These are phyloP conservation scores for Penstemon barbatus DNA, from an alignment of 257 asterid species.

Conservation along the genomic window DNA sequence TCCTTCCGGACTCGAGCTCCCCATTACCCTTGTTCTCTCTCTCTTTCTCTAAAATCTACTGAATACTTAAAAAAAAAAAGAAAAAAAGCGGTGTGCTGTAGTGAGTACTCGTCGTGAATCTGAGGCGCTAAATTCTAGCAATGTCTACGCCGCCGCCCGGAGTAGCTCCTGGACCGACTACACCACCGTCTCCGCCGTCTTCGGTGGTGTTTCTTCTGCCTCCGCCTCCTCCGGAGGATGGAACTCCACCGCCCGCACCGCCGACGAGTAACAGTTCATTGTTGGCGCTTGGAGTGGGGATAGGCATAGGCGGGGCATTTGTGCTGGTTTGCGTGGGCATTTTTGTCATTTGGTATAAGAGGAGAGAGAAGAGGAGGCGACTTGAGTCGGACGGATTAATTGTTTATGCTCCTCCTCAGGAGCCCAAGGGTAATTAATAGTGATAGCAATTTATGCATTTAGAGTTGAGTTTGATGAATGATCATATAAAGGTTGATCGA, in stretches of 20 bases:
- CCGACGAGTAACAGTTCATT: slow-evolving; percentile 37
- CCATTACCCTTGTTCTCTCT: background rate
- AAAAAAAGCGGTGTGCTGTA: background rate
- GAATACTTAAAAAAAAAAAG: too few species aligned
- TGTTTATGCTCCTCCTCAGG: slow-evolving; percentile 35
- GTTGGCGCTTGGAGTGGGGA: slow-evolving; percentile 78
- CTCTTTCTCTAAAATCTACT: slow-evolving; percentile 15
- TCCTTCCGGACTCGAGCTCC: slow-evolving; percentile 24
- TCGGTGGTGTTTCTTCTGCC: slow-evolving; percentile 34
- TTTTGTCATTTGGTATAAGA: slow-evolving; percentile 66
- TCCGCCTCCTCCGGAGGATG: slow-evolving; percentile 38
- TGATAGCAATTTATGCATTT: slow-evolving; percentile 1
- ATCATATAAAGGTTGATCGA: background rate
- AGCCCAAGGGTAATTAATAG: slow-evolving; percentile 48
- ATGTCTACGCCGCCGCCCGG: slow-evolving; percentile 45
- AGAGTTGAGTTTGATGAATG: background rate
- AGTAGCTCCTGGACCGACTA: slow-evolving; percentile 29
- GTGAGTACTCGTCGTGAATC: slow-evolving; percentile 7
- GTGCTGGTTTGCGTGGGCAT: slow-evolving; percentile 71
- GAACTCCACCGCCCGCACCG: slow-evolving; percentile 26
- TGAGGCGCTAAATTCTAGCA: slow-evolving; percentile 27
- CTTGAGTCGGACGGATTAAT: slow-evolving; percentile 34
- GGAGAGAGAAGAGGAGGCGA: slow-evolving; percentile 53
- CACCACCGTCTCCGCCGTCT: slow-evolving; percentile 40
- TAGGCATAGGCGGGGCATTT: slow-evolving; percentile 78